These are phyloP conservation scores for Silene latifolia DNA, from an alignment of 148 eudicot species.

Conservation along the genomic window DNA sequence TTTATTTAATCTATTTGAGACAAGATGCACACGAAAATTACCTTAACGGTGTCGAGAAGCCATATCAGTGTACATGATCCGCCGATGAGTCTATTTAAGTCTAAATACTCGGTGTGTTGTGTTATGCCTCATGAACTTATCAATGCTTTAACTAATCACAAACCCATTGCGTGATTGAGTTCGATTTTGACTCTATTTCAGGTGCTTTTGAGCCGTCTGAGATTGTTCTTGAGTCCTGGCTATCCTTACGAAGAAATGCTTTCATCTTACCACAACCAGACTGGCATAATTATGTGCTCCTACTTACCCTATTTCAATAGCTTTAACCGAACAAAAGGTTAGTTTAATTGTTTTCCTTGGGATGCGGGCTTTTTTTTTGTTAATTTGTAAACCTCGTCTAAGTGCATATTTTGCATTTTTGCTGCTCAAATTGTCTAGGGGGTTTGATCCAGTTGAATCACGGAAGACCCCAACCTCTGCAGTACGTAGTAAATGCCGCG, in stretches of 20 bases:
- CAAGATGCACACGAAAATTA: too few relatives aligned
- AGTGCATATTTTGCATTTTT: background rate
- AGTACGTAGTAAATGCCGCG: constrained; percentile 88
- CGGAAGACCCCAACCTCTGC: constrained; percentile 93
- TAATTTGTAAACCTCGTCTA: background rate
- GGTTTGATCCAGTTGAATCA: constrained; percentile 83
- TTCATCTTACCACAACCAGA: constrained; percentile 78
- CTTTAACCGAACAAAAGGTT: constrained; percentile 83
- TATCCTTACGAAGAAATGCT: constrained; percentile 88
- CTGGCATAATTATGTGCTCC: constrained; percentile 78
- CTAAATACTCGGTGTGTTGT: background rate
- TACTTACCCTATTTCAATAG: constrained; percentile 68
- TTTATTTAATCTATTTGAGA: too few relatives aligned
- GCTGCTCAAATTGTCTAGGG: constrained; percentile 38
- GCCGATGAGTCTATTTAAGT: too few relatives aligned
- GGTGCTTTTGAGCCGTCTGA: constrained; percentile 85
- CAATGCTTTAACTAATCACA: background rate
- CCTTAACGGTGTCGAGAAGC: too few relatives aligned
- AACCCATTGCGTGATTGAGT: background rate
- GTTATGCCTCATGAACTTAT: background rate
- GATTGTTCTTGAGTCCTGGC: constrained; percentile 85
- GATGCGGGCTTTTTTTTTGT: background rate
- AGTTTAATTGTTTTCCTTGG: background rate
- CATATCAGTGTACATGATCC: too few relatives aligned
- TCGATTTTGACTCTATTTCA: constrained; percentile 17